Base-by-base conservation (phyloP, 768 basidiomycete genomes). In the Amanita exitialis region DNA sequence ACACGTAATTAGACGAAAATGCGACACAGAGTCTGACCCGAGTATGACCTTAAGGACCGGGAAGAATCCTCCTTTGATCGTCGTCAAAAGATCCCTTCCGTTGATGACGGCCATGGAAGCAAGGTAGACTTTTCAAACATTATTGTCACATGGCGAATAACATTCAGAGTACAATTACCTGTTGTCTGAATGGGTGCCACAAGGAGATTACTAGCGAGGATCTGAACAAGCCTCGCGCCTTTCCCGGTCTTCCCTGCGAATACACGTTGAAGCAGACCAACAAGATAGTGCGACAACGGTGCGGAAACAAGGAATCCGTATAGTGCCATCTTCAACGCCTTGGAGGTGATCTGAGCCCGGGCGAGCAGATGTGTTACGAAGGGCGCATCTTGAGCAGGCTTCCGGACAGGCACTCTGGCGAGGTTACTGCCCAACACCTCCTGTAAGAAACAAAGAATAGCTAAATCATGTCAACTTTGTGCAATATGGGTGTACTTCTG, bases 301-400 rank as follows among this genome's bases (percentile, higher is more conserved):
- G 90, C 91, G 10, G 89, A 89, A 36, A 94, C 75, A 57, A 86
- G 73, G 68, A 86, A 80, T 53, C 91, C 91, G 61, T 90, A 92
- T 18, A 84, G 45, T 0, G 80, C 86, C 83, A 93, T 90, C 66
- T 93, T 90, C 58, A 86, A 50, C 6, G 91, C 87, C 58, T 82
- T 85, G 54, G 69, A 52, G 61, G 89, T 74, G 47, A 91, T 64
- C 62, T 86, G 81, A 4, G 69, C 69, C 43, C 65, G 69, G 4
- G 77, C 79, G 44, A 86, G 74, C 15, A 69, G 61, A 56, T 77
- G 80, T 47, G 72, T 58, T 54, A 80, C 59, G 20, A 70, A 54
- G 2, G 84, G 73, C 1, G 80, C 77, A 69, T 80, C 68, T 54
- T 79, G 80, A 30, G 75, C 55, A 6, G 76, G 69, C 35, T 64